These are phyloP conservation scores for Magnolia changhungtana DNA, from an alignment of 164 flowering plant genomes.

Conservation along the genomic window DNA sequence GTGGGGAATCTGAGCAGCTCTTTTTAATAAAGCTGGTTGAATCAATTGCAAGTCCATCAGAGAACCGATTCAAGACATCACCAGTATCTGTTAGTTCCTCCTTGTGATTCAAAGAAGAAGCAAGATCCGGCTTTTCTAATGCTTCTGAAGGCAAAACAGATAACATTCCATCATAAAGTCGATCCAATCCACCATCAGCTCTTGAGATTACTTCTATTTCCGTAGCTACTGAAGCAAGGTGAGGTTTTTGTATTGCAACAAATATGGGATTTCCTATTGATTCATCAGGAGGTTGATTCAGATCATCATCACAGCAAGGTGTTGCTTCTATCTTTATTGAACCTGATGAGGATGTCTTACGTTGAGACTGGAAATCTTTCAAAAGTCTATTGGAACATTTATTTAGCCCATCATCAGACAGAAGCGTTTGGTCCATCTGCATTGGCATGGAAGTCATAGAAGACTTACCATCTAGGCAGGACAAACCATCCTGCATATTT, in stretches of 20 bases:
- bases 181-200: conserved; percentile 12
- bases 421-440: conserved; percentile 15
- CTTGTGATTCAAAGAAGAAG: conserved; percentile 10
- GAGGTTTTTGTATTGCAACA: neutral
- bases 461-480: conserved; percentile 6
- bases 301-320: conserved; percentile 17
- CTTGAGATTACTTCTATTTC: conserved; percentile 4
- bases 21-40: conserved; percentile 14
- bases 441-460: conserved; percentile 18
- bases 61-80: conserved; percentile 15
- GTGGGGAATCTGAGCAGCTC: neutral
- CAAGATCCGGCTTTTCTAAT: conserved; percentile 5
- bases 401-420: conserved; percentile 21
- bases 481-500: neutral
- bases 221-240: conserved; percentile 7
- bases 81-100: conserved; percentile 15
- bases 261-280: neutral
- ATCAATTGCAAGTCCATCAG: conserved; percentile 11
- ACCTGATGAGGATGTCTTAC: conserved; percentile 11
- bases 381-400: neutral
- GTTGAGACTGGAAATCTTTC: conserved; percentile 3
- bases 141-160: conserved; percentile 11
- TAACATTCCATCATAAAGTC: conserved; percentile 11
- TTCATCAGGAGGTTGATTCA: conserved; percentile 17
- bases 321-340: conserved; percentile 10